Conservation (phyloP, 441 rosid genomes). For the Monsonia emarginata region DNA sequence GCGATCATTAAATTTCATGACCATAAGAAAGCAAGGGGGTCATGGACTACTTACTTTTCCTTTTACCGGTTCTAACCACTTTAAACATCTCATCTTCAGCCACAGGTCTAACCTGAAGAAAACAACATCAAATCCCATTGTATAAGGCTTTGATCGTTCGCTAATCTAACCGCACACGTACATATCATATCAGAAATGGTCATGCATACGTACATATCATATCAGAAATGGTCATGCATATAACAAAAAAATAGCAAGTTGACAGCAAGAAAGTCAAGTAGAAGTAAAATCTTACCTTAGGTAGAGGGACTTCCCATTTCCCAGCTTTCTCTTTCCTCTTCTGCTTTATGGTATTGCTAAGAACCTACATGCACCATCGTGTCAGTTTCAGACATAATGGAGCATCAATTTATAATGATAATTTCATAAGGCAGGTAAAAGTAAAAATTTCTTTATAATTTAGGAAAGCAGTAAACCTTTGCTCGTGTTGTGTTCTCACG, state of each 20-base stretch:
- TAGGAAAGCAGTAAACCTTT: conserved; percentile 36
- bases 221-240: too few relatives aligned
- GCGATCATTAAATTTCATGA: background rate
- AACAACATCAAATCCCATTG: background rate
- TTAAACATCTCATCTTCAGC: conserved; percentile 25
- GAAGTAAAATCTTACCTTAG: conserved; percentile 57
- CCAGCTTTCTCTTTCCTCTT: conserved; percentile 97
- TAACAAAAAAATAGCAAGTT: background rate
- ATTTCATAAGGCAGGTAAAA: too few relatives aligned
- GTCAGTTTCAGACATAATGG: conserved; percentile 5
- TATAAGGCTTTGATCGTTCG: background rate
- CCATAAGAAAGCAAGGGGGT: background rate
- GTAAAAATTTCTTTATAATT: background rate
- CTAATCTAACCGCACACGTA: background rate
- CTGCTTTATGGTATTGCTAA: conserved; percentile 84
- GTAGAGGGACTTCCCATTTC: conserved; percentile 92
- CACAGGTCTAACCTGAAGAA: conserved; percentile 21
- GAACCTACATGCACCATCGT: conserved; percentile 33
- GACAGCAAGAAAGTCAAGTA: background rate
- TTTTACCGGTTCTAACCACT: conserved; percentile 19
- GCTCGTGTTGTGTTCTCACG: conserved; percentile 75
- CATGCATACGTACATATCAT: background rate
- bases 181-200: too few relatives aligned
- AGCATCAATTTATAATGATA: background rate
- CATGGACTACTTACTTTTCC: conserved; percentile 16